Conservation (phyloP, 352 stramenopile genomes). For the Globisporangium mamillatum region DNA sequence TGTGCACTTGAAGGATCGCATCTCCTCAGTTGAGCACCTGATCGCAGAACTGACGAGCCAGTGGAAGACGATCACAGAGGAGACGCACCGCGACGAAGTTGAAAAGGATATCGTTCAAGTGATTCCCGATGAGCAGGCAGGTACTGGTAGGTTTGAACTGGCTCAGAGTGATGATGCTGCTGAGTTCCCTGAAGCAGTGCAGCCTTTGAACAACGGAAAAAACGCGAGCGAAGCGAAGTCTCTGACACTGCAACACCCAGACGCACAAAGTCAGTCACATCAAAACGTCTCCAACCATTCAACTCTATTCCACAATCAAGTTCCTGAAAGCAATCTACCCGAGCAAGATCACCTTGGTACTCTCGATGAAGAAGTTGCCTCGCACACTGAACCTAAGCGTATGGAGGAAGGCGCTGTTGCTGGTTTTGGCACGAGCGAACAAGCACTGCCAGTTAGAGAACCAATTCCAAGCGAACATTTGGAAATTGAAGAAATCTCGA, state of each 20-base stretch:
- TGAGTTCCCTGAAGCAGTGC: background rate
- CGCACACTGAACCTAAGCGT: background rate
- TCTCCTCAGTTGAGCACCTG: conserved; percentile 15
- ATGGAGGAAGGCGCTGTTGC: background rate
- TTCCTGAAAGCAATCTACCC: background rate
- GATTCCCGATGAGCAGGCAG: background rate
- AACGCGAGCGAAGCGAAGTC: background rate
- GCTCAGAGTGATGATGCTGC: background rate
- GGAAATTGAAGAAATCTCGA: background rate
- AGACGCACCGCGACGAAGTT: background rate
- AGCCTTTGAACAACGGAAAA: background rate
- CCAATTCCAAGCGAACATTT: background rate
- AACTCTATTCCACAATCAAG: background rate
- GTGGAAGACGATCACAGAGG: background rate
- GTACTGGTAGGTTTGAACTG: background rate
- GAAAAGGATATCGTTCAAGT: background rate
- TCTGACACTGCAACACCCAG: background rate
- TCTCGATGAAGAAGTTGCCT: background rate
- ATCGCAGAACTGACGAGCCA: conserved; percentile 10
- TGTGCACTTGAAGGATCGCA: background rate
- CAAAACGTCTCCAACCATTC: background rate
- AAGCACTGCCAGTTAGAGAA: background rate
- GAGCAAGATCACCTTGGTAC: background rate
- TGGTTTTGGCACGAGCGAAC: background rate
- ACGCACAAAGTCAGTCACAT: background rate